Evolutionary conservation across 225 moss, liverwort and hornwort genomes (phyloP).

Genomic region (Bryum argenteum): DNA sequence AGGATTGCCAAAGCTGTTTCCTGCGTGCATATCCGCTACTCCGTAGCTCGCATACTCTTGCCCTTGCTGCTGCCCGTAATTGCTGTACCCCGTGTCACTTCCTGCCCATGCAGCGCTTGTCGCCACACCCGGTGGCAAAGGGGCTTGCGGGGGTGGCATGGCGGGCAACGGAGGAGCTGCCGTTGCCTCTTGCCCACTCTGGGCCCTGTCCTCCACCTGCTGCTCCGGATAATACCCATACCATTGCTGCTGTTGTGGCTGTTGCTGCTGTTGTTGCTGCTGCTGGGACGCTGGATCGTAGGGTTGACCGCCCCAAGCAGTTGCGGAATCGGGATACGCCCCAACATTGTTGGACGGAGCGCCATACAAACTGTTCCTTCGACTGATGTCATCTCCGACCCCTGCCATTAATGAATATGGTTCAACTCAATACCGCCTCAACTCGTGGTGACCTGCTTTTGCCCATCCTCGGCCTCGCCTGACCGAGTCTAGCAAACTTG

Average conservation of each 20-base stretch:
- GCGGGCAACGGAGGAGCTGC: conserved; percentile 76
- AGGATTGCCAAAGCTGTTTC: conserved; percentile 39
- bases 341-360: conserved; percentile 30
- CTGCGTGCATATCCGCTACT: conserved; percentile 54
- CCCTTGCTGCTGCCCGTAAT: conserved; percentile 56
- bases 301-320: conserved; percentile 58
- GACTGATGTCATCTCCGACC: conserved; percentile 67
- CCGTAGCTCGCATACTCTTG: conserved; percentile 75
- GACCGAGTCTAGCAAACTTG: conserved; percentile 32
- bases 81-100: conserved; percentile 59
- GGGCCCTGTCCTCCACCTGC: conserved; percentile 65
- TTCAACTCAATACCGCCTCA: conserved; percentile 52
- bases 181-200: conserved; percentile 54
- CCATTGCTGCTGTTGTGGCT: conserved; percentile 41
- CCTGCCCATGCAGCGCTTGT: conserved; percentile 64
- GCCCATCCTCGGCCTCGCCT: conserved; percentile 40
- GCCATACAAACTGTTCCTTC: conserved; percentile 45
- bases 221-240: conserved; percentile 74
- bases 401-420: conserved; percentile 57
- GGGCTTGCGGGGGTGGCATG: conserved; percentile 88
- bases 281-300: conserved; percentile 50
- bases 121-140: conserved; percentile 76
- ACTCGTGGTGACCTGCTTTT: conserved; percentile 37
- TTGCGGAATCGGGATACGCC: conserved; percentile 51
- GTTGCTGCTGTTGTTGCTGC: conserved; percentile 30